A percentile compares a stretch with the other conserved stretches of the same genome.
Evolutionary conservation across 225 moss, liverwort and hornwort genomes (phyloP).

Genomic region (Pseudoscleropodium purum): DNA sequence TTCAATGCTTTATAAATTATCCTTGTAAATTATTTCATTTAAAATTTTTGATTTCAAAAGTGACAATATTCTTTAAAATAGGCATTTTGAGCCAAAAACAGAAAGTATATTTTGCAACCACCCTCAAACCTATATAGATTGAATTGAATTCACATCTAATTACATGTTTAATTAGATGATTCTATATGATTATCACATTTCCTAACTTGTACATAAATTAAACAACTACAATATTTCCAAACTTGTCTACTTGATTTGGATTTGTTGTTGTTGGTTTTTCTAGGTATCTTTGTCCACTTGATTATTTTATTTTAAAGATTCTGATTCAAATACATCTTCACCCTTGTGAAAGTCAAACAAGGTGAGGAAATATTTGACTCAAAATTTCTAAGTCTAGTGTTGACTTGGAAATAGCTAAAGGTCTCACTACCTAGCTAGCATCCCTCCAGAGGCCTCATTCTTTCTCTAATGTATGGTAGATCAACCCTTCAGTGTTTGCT

Average conservation of each 20-base stretch:
- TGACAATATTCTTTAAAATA: too few species aligned
- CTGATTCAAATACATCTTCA: neutral
- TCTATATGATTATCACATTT: neutral
- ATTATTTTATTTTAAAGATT: neutral
- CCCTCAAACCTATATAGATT: neutral
- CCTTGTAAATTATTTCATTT: too few species aligned
- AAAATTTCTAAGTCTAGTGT: neutral
- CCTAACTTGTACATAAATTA: neutral
- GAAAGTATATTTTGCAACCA: too few species aligned
- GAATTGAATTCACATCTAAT: neutral
- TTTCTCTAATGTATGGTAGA: neutral
- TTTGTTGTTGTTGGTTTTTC: too few species aligned
- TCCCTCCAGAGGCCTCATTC: neutral
- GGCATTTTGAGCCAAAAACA: too few species aligned
- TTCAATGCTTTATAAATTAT: too few species aligned
- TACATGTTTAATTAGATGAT: neutral
- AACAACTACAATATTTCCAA: neutral
- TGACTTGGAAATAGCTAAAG: neutral
- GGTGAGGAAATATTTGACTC: neutral
- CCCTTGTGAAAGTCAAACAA: too few species aligned
- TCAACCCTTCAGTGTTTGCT: too few species aligned
- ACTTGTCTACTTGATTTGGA: neutral
- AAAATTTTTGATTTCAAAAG: too few species aligned
- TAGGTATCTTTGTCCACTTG: neutral
- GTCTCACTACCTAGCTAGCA: fast-evolving